These are phyloP conservation scores for Scleroderma bovista DNA, from an alignment of 768 basidiomycete species.

Conservation along the genomic window DNA sequence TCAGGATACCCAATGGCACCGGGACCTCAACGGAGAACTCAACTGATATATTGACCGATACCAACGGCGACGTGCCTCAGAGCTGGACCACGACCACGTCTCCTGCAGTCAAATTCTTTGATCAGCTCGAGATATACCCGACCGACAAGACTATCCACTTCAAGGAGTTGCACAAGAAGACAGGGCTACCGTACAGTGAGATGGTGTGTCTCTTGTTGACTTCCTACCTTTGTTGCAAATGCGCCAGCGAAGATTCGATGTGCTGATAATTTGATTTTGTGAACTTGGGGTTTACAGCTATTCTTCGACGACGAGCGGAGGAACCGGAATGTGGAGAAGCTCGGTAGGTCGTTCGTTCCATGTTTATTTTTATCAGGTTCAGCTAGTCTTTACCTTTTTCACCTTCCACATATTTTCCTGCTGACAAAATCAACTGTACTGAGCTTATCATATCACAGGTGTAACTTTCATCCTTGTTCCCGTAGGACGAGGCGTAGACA, in stretches of 20 bases:
- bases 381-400: neutral
- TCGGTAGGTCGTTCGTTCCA: constrained; percentile 35
- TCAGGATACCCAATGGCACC: constrained; percentile 39
- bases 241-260: neutral
- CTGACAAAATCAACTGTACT: neutral
- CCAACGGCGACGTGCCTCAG: constrained; percentile 22
- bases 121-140: constrained; percentile 71
- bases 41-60: constrained; percentile 13
- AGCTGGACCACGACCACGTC: neutral
- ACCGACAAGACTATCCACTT: constrained; percentile 84
- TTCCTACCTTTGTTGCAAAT: constrained; percentile 6
- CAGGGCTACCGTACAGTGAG: constrained; percentile 71
- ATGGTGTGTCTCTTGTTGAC: constrained; percentile 45
- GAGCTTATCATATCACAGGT: constrained; percentile 36
- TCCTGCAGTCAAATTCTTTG: constrained; percentile 57
- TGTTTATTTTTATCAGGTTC: neutral
- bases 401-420: neutral
- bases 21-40: neutral
- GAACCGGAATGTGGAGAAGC: constrained; percentile 48
- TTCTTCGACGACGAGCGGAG: constrained; percentile 71
- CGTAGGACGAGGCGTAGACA: constrained; percentile 51
- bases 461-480: constrained; percentile 78
- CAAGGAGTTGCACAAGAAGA: constrained; percentile 62
- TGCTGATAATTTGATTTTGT: neutral
- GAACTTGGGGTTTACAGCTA: constrained; percentile 30